Base-by-base conservation (phyloP, 2,329 filamentous ascomycete genomes). In the Pseudonectria foliicola region DNA sequence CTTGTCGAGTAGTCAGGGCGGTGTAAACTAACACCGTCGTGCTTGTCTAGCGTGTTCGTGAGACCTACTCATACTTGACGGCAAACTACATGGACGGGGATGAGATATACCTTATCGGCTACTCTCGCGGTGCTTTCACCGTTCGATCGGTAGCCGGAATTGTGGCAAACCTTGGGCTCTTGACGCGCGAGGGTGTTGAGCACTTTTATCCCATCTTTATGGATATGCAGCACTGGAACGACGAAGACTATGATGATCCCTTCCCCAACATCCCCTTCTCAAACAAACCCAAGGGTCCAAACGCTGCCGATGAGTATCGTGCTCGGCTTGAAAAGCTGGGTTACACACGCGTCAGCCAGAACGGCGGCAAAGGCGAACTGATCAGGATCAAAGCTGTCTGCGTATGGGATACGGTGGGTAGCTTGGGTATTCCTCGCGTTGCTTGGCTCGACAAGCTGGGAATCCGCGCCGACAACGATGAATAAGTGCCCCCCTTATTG, bases 11-110 rank as follows among this genome's bases (percentile, higher is more conserved):
- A 13, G n/a, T 27, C n/a, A 14, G 14, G 18, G 18, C 18, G 18
- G n/a, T n/a, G n/a, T 4, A 6, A 5, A 30, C 37, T 48, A 27
- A 53, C 16, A 3, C 13, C 14, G 16, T 30, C 25, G 6, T 14
- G n/a, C n/a, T n/a, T n/a, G 7, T 24, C 6, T 46, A 81, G 61
- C 55, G 63, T 37, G 68, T 82, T 34, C 69, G 75, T 10, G 76
- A 80, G 52, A 72, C 75, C 2, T 82, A 82, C 49, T 65, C 70
- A 4, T 81, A 79, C 48, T 60, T 80, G 3, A 77, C 73, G 35
- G 68, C 71, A 46, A 81, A 80, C 55, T 80, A 79, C 46, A 64
- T 66, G 35, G 66, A 69, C 34, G 72, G 72, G 3, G 74, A 78
- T 41, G 68, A 76, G 42, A 73, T 77, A 31, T 56, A 74, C 30